Evolutionary conservation across 108 stramenopile species (phyloP).

Genomic region (Epipyxis sp.): DNA sequence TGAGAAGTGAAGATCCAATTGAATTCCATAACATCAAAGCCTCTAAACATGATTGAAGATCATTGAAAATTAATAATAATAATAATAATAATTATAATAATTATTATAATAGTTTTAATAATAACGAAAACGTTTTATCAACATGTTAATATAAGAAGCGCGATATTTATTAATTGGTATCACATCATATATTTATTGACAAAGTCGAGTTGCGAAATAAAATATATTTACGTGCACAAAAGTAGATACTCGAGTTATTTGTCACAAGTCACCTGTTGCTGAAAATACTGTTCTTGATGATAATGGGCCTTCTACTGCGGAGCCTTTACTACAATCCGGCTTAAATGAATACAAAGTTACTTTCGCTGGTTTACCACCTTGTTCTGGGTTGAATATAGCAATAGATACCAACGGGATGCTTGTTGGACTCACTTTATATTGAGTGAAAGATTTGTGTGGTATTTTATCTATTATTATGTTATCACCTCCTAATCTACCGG

Average conservation of each 20-base stretch:
- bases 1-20: slow-evolving; percentile 68
- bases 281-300: slow-evolving; percentile 47
- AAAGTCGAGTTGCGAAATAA: no score
- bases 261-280: no score
- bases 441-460: not conserved
- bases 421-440: not conserved
- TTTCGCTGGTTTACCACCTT: slow-evolving; percentile 77
- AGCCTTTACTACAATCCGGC: not conserved
- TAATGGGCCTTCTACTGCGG: slow-evolving; percentile 19
- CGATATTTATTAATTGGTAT: slow-evolving; percentile 23
- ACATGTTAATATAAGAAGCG: not conserved
- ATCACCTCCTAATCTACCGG: not conserved
- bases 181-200: no score
- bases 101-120: no score
- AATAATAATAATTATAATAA: slow-evolving; percentile 21
- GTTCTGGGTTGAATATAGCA: slow-evolving; percentile 73
- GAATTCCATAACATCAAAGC: slow-evolving; percentile 67
- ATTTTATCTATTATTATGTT: not conserved
- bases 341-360: slow-evolving; percentile 41
- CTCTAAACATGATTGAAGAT: slow-evolving; percentile 76
- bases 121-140: not conserved
- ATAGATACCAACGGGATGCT: slow-evolving; percentile 31
- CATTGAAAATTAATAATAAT: slow-evolving; percentile 68
- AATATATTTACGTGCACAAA: no score
- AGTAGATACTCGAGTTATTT: slow-evolving; percentile 20